Percentiles rank a stretch among this genome's conserved stretches.
These are phyloP conservation scores for Mycena haematopus DNA, from an alignment of 768 basidiomycete genomes.

Conservation along the genomic window DNA sequence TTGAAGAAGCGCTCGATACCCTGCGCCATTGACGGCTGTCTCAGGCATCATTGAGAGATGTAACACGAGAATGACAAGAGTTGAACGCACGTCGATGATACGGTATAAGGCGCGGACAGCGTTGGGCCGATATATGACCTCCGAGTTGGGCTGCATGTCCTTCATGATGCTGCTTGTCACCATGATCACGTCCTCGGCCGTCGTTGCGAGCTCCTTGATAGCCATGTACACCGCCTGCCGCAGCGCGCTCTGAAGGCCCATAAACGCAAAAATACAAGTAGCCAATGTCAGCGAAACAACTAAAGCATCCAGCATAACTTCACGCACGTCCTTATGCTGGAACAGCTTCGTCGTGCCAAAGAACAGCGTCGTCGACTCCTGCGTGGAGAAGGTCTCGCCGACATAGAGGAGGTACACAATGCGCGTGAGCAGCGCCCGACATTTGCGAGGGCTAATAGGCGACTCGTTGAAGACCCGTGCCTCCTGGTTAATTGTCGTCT, in stretches of 20 bases:
- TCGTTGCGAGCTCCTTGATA: slow-evolving; percentile 94
- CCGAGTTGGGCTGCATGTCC: slow-evolving; percentile 99
- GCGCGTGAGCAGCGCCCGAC: slow-evolving; percentile 92
- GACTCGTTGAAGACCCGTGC: slow-evolving; percentile 99
- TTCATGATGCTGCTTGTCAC: slow-evolving; percentile 99
- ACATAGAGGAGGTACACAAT: slow-evolving; percentile 97
- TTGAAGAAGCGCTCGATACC: slow-evolving; percentile 99
- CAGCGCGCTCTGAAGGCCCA: slow-evolving; percentile 74
- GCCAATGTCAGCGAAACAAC: slow-evolving; percentile 7
- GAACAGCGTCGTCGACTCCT: slow-evolving; percentile 97
- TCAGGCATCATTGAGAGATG: slow-evolving; percentile 17
- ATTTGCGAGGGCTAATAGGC: slow-evolving; percentile 97
- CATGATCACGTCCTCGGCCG: slow-evolving; percentile 99
- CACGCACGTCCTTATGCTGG: slow-evolving; percentile 97
- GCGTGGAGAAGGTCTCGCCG: slow-evolving; percentile 92
- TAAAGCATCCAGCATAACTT: neutral
- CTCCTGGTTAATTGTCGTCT: slow-evolving; percentile 97
- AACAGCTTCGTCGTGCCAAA: slow-evolving; percentile 99
- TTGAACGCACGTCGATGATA: slow-evolving; percentile 89
- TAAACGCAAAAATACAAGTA: slow-evolving; percentile 6
- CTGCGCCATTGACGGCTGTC: slow-evolving; percentile 97
- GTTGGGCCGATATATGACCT: slow-evolving; percentile 98
- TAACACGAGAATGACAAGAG: neutral
- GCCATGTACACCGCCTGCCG: slow-evolving; percentile 98
- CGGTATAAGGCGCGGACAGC: slow-evolving; percentile 95